A percentile compares a stretch with the other conserved stretches of the same genome.
Evolutionary conservation across 2,329 filamentous ascomycete species (phyloP).

Genomic region (Pyrenophora teres): DNA sequence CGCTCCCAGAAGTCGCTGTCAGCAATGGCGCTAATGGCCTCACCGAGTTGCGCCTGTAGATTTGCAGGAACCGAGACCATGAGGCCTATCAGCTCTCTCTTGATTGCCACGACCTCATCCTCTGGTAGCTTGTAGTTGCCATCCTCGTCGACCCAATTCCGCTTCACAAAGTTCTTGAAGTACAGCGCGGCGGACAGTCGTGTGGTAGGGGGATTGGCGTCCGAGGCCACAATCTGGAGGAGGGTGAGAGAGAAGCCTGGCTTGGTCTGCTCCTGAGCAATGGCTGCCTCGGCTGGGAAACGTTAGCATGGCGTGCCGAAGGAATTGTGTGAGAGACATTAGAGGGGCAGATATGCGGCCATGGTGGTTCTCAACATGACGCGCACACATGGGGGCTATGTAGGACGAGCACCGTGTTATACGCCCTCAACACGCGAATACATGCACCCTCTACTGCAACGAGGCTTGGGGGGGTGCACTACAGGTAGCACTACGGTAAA

Average conservation of each 20-base stretch:
- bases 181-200: slow-evolving; percentile 86
- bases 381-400: neutral
- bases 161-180: slow-evolving; percentile 98
- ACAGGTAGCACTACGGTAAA: slow-evolving; percentile 15
- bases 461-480: neutral
- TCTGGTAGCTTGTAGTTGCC: slow-evolving; percentile 86
- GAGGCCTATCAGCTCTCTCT: slow-evolving; percentile 90
- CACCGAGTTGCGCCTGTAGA: slow-evolving; percentile 91
- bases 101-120: slow-evolving; percentile 87
- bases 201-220: slow-evolving; percentile 73
- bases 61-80: slow-evolving; percentile 91
- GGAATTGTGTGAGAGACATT: neutral
- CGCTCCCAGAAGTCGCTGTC: slow-evolving; percentile 96
- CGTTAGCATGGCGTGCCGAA: slow-evolving; percentile 22
- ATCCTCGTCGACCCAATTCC: slow-evolving; percentile 94
- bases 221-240: slow-evolving; percentile 85
- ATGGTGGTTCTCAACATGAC: neutral
- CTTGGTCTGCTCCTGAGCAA: slow-evolving; percentile 79
- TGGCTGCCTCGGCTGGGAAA: slow-evolving; percentile 73
- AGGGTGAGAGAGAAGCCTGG: slow-evolving; percentile 84
- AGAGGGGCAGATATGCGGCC: neutral
- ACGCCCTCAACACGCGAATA: neutral
- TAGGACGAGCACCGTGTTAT: no score
- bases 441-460: neutral
- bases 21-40: slow-evolving; percentile 95